Evolutionary conservation across 2,329 filamentous ascomycete genomes (phyloP), one percentile per base, ranked within the genome.

Genomic region (Fusarium miscanthi): DNA sequence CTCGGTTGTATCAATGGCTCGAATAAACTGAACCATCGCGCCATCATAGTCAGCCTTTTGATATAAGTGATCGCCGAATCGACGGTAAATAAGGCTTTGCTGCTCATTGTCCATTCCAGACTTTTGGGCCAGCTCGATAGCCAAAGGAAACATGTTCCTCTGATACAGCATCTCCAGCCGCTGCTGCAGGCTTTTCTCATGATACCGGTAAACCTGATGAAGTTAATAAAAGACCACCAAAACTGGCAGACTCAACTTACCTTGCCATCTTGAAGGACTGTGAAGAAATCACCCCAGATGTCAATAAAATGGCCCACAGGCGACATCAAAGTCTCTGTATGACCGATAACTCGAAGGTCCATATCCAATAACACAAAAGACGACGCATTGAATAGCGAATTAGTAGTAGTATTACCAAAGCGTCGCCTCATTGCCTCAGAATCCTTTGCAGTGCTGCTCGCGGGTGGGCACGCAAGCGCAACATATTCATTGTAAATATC

Each of bases 1-100:
- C 77, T 98, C 95, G 0, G 95, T 98, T 66, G 94, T 96, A 79
- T 98, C 95, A 66, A 99, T 98, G 0, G 97, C 95, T 75, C 94
- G 93, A 70, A 99, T 90, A 79, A 99, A 99, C 81, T 98, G 96
- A 77, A 97, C 92, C 97, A 99, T 99, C n/a, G 97, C 95, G 11
- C 93, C 96, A 78, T 99, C 96, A 78, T 95, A 99, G 78, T 98
- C 95, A 8, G 93, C 94, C 78, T 97, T 97, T 73, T 97, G 94
- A 78, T 99, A 98, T 7, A 98, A 83, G 77, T 95, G 93, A 80
- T 99, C 96, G 17, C 95, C 96, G 81, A 97, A 98, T 79, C 92
- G 95, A 65, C 95, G 91, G 78, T 95, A 97, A 65, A 99, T 99
- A 64, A 93, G 86, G 77, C 97, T 98, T 76, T 97, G 94, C 80